Base-by-base conservation (phyloP, 352 stramenopile species). In the Globisporangium canariense region DNA sequence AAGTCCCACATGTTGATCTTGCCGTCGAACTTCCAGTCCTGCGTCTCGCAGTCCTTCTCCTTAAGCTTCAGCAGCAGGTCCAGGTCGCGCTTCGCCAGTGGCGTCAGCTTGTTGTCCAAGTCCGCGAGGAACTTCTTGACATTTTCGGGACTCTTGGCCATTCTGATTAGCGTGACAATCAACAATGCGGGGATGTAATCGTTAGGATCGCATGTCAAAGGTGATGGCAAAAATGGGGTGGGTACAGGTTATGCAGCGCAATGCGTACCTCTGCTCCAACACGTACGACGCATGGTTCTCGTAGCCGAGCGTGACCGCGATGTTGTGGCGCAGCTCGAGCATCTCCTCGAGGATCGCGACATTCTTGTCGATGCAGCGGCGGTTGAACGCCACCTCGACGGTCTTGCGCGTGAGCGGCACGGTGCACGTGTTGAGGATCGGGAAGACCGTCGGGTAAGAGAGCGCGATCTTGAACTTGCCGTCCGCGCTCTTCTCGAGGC, bases 1-100 rank as follows among this genome's bases (percentile, higher is more conserved):
- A 91, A 92, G 74, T 97, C 90, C 85, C 87, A 97, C 70, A 94
- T 93, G 74, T 97, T 92, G 69, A 97, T 75, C 66, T 93, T 90
- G 52, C 84, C 87, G 64, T 94, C 86, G 61, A 90, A 91, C 58
- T 86, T 77, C 73, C 74, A 76, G 2, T 58, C 72, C 32, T 86
- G 76, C 20, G 60, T 60, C 51, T 87, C 72, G 59, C 75, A 86
- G 62, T 91, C 79, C 5, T 71, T 65, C 70, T 89, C 69, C 68
- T 93, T 93, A 20, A 93, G 74, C 75, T 86, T 85, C 54, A 90
- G 62, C 38, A 95, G 74, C 59, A 77, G 55, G 55, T 91, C 72
- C 14, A 92, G 47, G 60, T 95, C 83, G 60, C 87, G 87, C 68
- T 90, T 90, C 9, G 83, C 86, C 25, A 92, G 71, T n/a, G 84